Percentiles rank a stretch among this genome's conserved stretches.
Conservation (phyloP, 2,329 filamentous ascomycete genomes). For the Diaporthe vexans region DNA sequence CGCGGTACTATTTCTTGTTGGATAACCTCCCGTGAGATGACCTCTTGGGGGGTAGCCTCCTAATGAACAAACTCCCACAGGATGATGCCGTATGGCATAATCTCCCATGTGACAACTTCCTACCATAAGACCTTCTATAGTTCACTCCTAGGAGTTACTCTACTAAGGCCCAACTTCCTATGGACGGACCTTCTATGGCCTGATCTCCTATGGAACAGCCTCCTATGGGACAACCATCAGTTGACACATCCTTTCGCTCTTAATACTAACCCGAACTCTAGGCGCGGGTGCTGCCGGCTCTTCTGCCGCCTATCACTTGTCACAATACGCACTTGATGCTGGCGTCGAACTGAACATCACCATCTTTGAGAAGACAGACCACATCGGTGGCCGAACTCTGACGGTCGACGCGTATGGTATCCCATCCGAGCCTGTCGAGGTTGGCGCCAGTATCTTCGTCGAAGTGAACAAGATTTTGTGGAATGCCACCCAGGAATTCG, state of each 20-base stretch:
- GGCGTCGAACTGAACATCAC: constrained; percentile 81
- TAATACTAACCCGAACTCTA: constrained; percentile 51
- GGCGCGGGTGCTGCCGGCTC: constrained; percentile 92
- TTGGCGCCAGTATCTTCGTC: constrained; percentile 95
- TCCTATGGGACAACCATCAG: neutral
- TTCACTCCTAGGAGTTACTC: no score
- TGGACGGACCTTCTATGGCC: neutral
- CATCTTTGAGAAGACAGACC: constrained; percentile 84
- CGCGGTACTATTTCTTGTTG: no score
- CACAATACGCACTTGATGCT: constrained; percentile 75
- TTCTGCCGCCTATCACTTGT: constrained; percentile 87
- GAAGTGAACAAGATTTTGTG: constrained; percentile 85
- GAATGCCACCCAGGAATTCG: constrained; percentile 78
- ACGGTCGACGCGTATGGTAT: constrained; percentile 85
- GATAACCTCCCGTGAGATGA: no score
- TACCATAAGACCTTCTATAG: no score
- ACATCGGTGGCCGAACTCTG: constrained; percentile 87
- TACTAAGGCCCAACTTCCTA: no score
- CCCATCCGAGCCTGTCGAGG: constrained; percentile 78
- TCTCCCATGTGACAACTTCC: no score
- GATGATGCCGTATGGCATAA: no score
- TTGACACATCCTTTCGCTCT: neutral
- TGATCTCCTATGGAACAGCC: neutral
- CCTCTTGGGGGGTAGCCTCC: no score
- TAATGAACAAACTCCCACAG: no score